phyloP scores from a whole-genome alignment of 2,329 filamentous ascomycete genomes.

The Colletotrichum brevisporum region DNA sequence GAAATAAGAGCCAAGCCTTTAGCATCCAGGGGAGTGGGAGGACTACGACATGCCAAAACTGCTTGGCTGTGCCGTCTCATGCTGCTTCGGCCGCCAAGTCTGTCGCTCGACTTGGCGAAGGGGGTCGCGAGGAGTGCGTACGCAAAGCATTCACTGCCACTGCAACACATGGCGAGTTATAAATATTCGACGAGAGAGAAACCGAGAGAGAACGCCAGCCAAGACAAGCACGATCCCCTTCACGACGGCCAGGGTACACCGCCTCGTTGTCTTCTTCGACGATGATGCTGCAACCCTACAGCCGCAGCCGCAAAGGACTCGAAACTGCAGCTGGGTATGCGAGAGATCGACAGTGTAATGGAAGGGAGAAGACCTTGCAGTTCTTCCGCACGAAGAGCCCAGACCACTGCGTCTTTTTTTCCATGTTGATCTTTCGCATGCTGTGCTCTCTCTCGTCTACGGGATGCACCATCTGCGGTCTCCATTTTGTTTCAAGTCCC shows the following conservation, averaged over 20 bases:
- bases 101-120: constrained; percentile 18
- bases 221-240: background rate
- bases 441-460: background rate
- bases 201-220: too few species aligned
- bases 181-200: too few species aligned
- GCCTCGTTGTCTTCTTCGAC: background rate
- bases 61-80: constrained; percentile 31
- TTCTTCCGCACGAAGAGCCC: background rate
- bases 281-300: too few species aligned
- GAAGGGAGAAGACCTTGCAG: background rate
- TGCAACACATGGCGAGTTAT: too few species aligned
- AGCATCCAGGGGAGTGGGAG: background rate
- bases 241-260: background rate
- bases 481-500: constrained; percentile 28
- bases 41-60: constrained; percentile 13
- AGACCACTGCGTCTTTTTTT: constrained; percentile 4
- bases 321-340: background rate
- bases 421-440: background rate
- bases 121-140: background rate
- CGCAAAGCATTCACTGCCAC: too few species aligned
- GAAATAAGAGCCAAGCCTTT: constrained; percentile 5
- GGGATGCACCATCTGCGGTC: constrained; percentile 1
- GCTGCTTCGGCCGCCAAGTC: constrained; percentile 19
- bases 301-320: background rate
- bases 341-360: background rate